A percentile compares a stretch with the other conserved stretches of the same genome.
Evolutionary conservation across 1,284 basidiomycete genomes (phyloP).

Genomic region (Mixia osmundae): DNA sequence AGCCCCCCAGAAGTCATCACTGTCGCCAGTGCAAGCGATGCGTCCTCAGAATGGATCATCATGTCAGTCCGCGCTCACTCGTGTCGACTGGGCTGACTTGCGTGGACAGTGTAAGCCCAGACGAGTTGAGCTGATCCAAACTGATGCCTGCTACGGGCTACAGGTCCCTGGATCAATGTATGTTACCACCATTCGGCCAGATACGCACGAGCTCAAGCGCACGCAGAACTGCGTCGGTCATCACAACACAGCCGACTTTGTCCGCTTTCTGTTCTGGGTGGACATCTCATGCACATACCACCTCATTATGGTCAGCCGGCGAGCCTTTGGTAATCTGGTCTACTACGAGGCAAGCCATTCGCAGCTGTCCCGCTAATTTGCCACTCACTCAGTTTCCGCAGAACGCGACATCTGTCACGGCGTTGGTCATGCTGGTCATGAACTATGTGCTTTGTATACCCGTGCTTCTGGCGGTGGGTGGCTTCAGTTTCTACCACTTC

Average conservation of each 20-base stretch:
- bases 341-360: too few species aligned
- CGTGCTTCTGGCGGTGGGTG: slow-evolving; percentile 60
- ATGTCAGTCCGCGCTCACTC: slow-evolving; percentile 27
- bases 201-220: too few species aligned
- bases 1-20: slow-evolving; percentile 46
- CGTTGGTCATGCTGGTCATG: slow-evolving; percentile 45
- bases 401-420: slow-evolving; percentile 5
- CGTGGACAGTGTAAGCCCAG: neutral
- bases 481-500: slow-evolving; percentile 57
- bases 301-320: slow-evolving; percentile 43
- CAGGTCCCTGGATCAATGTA: slow-evolving; percentile 41
- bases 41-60: slow-evolving; percentile 65
- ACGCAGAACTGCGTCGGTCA: slow-evolving; percentile 73
- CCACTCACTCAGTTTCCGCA: neutral
- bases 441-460: slow-evolving; percentile 72
- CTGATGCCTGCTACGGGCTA: neutral
- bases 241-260: slow-evolving; percentile 68
- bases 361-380: too few species aligned
- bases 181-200: neutral
- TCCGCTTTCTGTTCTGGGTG: slow-evolving; percentile 78
- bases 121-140: neutral
- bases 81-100: neutral
- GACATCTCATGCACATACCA: slow-evolving; percentile 69
- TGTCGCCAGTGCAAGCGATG: slow-evolving; percentile 62
- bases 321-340: slow-evolving; percentile 30